Conservation (phyloP, 1,139 yeast genomes). For the Martiniozyma asiatica region DNA sequence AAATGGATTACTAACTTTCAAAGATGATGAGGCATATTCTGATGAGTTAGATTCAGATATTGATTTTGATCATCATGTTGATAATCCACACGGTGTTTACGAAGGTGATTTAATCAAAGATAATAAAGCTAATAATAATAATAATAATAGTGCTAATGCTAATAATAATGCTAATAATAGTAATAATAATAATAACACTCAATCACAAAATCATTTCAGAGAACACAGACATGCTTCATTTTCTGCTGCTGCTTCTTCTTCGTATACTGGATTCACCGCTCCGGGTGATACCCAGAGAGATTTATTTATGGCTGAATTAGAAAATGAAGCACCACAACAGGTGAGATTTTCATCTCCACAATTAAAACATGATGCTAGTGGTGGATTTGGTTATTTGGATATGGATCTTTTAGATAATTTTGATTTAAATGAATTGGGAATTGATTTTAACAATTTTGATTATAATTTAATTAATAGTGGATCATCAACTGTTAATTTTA, state of each 20-base stretch:
- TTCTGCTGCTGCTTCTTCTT: conserved; percentile 63
- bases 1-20: no score
- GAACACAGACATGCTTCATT: conserved; percentile 59
- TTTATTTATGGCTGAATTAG: conserved; percentile 12
- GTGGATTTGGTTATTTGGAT: conserved; percentile 18
- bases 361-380: conserved; percentile 21
- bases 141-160: neutral
- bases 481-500: neutral
- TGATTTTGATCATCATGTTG: conserved; percentile 7
- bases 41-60: conserved; percentile 13
- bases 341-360: conserved; percentile 79
- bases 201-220: no score
- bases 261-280: conserved; percentile 41
- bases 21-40: no score
- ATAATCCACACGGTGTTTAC: conserved; percentile 10
- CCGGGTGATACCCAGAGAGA: conserved; percentile 21
- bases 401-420: conserved; percentile 18
- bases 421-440: conserved; percentile 27
- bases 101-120: no score
- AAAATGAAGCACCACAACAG: conserved; percentile 41
- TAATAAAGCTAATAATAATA: neutral
- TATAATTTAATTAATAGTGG: neutral
- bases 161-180: neutral
- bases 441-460: conserved; percentile 11
- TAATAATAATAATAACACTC: conserved; percentile 3